Evolutionary conservation across 495 filamentous ascomycete genomes (phyloP).

Genomic region (Penicillium herquei): DNA sequence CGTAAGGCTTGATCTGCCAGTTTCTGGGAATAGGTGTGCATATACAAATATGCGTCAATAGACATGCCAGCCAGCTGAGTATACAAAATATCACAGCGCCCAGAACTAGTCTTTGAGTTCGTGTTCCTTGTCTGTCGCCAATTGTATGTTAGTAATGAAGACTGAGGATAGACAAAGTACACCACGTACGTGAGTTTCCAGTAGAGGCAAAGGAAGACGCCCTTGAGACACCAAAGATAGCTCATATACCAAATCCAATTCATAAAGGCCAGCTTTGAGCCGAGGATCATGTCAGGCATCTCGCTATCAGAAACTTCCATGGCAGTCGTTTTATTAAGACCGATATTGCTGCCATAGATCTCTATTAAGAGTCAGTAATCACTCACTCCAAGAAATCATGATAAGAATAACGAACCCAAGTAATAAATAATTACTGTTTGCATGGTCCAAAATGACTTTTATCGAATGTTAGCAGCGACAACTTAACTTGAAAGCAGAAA

Average conservation of each 20-base stretch:
- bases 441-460: slow-evolving; percentile 21
- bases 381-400: too few relatives aligned
- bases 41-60: slow-evolving; percentile 43
- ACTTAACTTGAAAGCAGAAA: not conserved
- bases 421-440: slow-evolving; percentile 16
- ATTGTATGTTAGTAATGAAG: not conserved
- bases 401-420: slow-evolving; percentile 8
- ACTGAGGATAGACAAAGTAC: not conserved
- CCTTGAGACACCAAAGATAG: slow-evolving; percentile 53
- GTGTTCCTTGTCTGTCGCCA: slow-evolving; percentile 12
- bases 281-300: slow-evolving; percentile 12
- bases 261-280: slow-evolving; percentile 25
- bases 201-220: slow-evolving; percentile 50
- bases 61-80: slow-evolving; percentile 43
- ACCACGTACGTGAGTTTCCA: slow-evolving; percentile 47
- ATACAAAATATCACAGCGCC: slow-evolving; percentile 31
- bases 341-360: slow-evolving; percentile 21
- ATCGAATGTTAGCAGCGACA: not conserved
- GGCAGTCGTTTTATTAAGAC: slow-evolving; percentile 15
- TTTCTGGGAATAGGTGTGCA: slow-evolving; percentile 46
- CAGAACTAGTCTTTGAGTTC: slow-evolving; percentile 17
- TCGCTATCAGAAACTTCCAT: slow-evolving; percentile 17
- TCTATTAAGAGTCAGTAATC: slow-evolving; percentile 7
- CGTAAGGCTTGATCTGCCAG: slow-evolving; percentile 52
- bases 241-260: slow-evolving; percentile 53